phyloP scores from a whole-genome alignment of 2,329 filamentous ascomycete genomes.

The Beauveria australis region DNA sequence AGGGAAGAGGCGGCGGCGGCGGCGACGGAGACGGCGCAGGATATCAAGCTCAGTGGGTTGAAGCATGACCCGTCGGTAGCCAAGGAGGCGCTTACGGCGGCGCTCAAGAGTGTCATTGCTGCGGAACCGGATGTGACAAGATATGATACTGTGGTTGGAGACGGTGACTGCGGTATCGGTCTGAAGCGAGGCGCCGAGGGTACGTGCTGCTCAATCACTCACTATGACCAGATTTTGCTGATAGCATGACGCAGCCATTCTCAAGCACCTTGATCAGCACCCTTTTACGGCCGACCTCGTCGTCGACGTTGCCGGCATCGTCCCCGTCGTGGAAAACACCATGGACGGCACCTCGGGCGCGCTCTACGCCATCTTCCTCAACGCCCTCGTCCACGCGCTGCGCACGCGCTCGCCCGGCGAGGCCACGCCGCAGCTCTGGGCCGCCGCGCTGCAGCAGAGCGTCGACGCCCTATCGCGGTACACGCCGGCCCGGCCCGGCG shows the following conservation, averaged over 20 bases:
- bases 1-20: slow-evolving; percentile 29
- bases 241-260: slow-evolving; percentile 33
- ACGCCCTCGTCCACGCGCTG: slow-evolving; percentile 64
- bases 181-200: slow-evolving; percentile 80
- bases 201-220: slow-evolving; percentile 21
- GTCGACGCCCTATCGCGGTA: slow-evolving; percentile 67
- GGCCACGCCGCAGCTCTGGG: slow-evolving; percentile 36
- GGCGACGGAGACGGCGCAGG: slow-evolving; percentile 20
- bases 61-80: slow-evolving; percentile 44
- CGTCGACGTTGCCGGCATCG: slow-evolving; percentile 43
- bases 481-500: slow-evolving; percentile 81
- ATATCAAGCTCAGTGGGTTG: slow-evolving; percentile 38
- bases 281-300: slow-evolving; percentile 44
- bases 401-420: slow-evolving; percentile 31
- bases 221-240: slow-evolving; percentile 8
- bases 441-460: slow-evolving; percentile 62
- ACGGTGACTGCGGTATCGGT: slow-evolving; percentile 84
- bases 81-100: slow-evolving; percentile 45
- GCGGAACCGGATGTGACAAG: slow-evolving; percentile 64
- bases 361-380: slow-evolving; percentile 76
- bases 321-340: slow-evolving; percentile 44
- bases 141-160: slow-evolving; percentile 77
- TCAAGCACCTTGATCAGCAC: slow-evolving; percentile 38
- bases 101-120: slow-evolving; percentile 52
- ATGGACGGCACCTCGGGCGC: slow-evolving; percentile 58